Evolutionary conservation across 768 basidiomycete genomes (phyloP), one percentile per base, ranked within the genome.

Genomic region (Xerocomellus chrysenteron): DNA sequence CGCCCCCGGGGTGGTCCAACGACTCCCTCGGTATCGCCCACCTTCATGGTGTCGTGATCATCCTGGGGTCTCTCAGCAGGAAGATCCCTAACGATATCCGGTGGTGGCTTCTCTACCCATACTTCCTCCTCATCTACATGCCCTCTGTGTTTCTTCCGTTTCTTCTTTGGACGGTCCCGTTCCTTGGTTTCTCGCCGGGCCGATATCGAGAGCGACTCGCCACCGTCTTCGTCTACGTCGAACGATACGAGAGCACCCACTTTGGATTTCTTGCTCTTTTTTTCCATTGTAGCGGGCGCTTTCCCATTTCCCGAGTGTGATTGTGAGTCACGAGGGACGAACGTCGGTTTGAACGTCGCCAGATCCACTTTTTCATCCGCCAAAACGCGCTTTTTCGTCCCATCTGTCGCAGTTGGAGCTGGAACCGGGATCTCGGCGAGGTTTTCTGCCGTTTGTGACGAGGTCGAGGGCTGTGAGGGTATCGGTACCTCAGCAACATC

Each of bases 321-420:
- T 10, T 73, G 67, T 2, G 69, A 55, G 19, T 73, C 74, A 9
- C 76, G 73, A 7, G 86, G 85, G 9, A 92, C 83, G 68, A 98
- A 98, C 0, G 86, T 90, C 1, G 95, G 95, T 65, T 87, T 91
- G 79, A 96, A 98, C 0, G 86, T 85, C n/a, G 79, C 73, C 28
- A 85, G 60, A 66, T 94, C 88, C 9, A 81, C 74, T 24, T 67
- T 69, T 21, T 56, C 56, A 10, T 61, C 47, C 30, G 65, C 51
- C 33, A 11, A 33, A 4, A 36, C 47, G 37, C 6, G 44, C 32
- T 49, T 47, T 14, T 44, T 37, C 16, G 45, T 39, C 35, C 30
- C 47, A n/a, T 53, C 50, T 5, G 51, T 19, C 19, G 19, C 19
- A 11, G 21, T 11, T 8, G 37, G 21, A 24, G 43, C 39, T 3